Base-by-base conservation (phyloP, 31 red algal genomes). In the Asparagopsis taxiformis region DNA sequence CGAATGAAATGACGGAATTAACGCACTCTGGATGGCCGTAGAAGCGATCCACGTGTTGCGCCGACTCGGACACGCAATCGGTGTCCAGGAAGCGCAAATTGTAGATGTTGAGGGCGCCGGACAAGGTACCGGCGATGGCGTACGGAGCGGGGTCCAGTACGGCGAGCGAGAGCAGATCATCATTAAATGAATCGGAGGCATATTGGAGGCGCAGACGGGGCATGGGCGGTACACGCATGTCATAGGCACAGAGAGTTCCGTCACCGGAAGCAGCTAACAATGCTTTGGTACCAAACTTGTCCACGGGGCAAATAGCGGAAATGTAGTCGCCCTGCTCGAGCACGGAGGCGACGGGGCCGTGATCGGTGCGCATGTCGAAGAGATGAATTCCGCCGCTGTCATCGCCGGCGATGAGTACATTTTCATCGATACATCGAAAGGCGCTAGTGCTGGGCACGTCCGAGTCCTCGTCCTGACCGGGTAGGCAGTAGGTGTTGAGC, bases 1-100 rank as follows among this genome's bases (percentile, higher is more conserved):
- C 70, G 22, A 35, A 55, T 1, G 48, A 20, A 39, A 68, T 41
- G 10, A 86, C 38, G 0, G 59, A 69, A 51, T 67, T 86, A 0
- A 86, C 82, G 17, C 55, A 48, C 62, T 86, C 70, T 21, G 82
- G 82, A 36, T 86, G 82, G 48, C 82, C 82, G 54, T 75, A 59
- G 31, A 86, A 76, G 26, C 82, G 46, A 19, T 86, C 70, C 4
- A 86, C 82, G 59, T 76, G 70, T 35, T 44, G 59, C 20, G 55
- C 71, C 6, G 70, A 15, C 24, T 76, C 70, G 7, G 46, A 54
- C 26, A 75, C 63, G 24, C 15, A 48, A 0, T 41, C 62, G 22
- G 43, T 41, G 31, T 86, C 70, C 63, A 76, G 35, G 66, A 86
- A 86, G n/a, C 71, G 70, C 51, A 75, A 52, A 39, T 86, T 50